Evolutionary conservation across 2,329 filamentous ascomycete species (phyloP).

Genomic region (Penicillium psychrosexuale): DNA sequence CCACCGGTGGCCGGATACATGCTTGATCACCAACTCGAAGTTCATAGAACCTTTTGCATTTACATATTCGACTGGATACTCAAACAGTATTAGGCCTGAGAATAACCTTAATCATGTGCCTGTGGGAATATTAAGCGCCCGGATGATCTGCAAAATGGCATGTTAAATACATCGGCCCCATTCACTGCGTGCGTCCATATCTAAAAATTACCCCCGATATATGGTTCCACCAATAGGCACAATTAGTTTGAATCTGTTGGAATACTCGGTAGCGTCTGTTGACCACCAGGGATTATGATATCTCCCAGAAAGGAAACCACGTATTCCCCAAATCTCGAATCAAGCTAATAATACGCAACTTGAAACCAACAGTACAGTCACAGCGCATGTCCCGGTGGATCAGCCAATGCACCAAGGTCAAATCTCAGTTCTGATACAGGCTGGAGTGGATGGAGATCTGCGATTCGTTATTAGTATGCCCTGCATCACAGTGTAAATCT

Average conservation of each 20-base stretch:
- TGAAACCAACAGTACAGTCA: not conserved
- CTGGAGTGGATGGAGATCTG: not conserved
- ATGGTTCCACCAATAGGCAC: not conserved
- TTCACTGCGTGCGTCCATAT: not conserved
- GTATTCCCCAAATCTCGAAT: not conserved
- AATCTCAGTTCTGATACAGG: not conserved
- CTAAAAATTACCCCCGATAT: not conserved
- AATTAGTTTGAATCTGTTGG: not conserved
- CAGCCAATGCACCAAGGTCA: not conserved
- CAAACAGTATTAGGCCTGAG: fast-evolving
- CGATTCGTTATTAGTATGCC: not conserved
- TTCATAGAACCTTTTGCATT: too few relatives aligned
- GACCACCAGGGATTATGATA: not conserved
- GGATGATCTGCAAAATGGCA: not conserved
- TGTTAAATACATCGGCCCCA: not conserved
- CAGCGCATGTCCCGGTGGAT: not conserved
- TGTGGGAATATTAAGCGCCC: too few relatives aligned
- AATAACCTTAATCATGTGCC: not conserved
- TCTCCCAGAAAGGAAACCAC: too few relatives aligned
- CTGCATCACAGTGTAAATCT: not conserved
- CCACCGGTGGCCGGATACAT: not conserved
- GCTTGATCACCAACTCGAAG: too few relatives aligned
- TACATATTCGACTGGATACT: not conserved
- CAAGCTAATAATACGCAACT: not conserved
- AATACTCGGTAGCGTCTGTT: not conserved